Conservation (phyloP, 371 early-diverging fungal genomes). For the Apophysomyces trapeziformis region DNA sequence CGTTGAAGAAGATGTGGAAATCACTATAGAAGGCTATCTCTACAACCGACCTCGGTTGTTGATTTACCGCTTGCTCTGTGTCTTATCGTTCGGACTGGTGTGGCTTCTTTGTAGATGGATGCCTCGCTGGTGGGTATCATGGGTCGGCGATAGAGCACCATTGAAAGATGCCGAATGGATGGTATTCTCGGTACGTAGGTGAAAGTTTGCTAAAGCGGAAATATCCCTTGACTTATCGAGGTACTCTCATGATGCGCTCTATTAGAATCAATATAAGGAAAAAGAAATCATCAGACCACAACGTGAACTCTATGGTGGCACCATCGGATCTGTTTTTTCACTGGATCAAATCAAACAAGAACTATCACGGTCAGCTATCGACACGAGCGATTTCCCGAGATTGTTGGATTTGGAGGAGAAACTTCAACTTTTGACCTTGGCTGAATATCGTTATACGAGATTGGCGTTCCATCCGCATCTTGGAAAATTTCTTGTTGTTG, state of each 20-base stretch:
- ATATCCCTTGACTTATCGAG: neutral
- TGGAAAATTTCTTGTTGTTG: conserved; percentile 72
- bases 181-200: conserved; percentile 58
- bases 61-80: conserved; percentile 65
- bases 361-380: conserved; percentile 29
- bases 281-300: conserved; percentile 57
- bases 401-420: conserved; percentile 43
- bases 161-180: conserved; percentile 74
- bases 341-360: conserved; percentile 46
- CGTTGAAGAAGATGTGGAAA: conserved; percentile 51
- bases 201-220: neutral
- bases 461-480: conserved; percentile 83
- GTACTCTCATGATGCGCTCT: neutral
- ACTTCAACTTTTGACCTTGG: conserved; percentile 53
- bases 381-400: conserved; percentile 18
- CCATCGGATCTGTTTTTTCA: conserved; percentile 72
- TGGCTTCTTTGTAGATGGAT: conserved; percentile 87
- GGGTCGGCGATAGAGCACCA: conserved; percentile 61
- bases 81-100: conserved; percentile 72
- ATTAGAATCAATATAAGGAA: conserved; percentile 78
- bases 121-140: conserved; percentile 71
- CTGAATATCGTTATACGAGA: conserved; percentile 83
- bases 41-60: conserved; percentile 45
- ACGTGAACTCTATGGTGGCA: conserved; percentile 68
- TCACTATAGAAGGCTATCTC: conserved; percentile 71